A percentile compares a stretch with the other conserved stretches of the same genome.
Conservation (phyloP, 345 rosid genomes). For the Ceriops decandra region DNA sequence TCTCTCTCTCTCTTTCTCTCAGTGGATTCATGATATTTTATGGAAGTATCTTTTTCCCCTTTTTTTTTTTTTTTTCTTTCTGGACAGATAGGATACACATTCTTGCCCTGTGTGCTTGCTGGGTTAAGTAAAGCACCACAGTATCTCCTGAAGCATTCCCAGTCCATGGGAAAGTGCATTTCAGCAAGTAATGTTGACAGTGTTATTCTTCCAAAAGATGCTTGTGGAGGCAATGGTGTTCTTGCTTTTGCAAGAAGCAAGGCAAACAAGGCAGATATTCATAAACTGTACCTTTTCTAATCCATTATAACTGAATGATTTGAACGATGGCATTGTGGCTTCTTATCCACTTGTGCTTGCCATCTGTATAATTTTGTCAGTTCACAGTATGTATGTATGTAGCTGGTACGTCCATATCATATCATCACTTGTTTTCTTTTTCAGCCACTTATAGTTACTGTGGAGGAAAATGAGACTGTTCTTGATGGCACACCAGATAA, state of each 20-base stretch:
- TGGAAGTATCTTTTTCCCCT: background rate
- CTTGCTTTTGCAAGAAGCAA: slow-evolving; percentile 53
- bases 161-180: slow-evolving; percentile 34
- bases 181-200: slow-evolving; percentile 51
- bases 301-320: too few relatives aligned
- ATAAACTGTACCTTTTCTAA: background rate
- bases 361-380: background rate
- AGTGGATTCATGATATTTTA: background rate
- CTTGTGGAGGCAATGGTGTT: slow-evolving; percentile 59
- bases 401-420: background rate
- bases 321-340: background rate
- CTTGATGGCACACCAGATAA: slow-evolving; percentile 50
- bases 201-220: slow-evolving; percentile 47
- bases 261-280: slow-evolving; percentile 31
- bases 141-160: slow-evolving; percentile 32
- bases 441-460: slow-evolving; percentile 50
- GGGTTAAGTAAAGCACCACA: slow-evolving; percentile 60
- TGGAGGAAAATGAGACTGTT: slow-evolving; percentile 65
- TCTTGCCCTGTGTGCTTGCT: slow-evolving; percentile 61
- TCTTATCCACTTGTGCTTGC: background rate
- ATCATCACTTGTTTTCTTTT: background rate
- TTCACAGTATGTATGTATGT: slow-evolving; percentile 2
- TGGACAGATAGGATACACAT: slow-evolving; percentile 51
- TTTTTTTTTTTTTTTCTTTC: background rate
- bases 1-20: background rate